Percentiles rank a stretch among this genome's conserved stretches.
phyloP scores from a whole-genome alignment of 371 early-diverging fungal species.

The Mortierella sp. region DNA sequence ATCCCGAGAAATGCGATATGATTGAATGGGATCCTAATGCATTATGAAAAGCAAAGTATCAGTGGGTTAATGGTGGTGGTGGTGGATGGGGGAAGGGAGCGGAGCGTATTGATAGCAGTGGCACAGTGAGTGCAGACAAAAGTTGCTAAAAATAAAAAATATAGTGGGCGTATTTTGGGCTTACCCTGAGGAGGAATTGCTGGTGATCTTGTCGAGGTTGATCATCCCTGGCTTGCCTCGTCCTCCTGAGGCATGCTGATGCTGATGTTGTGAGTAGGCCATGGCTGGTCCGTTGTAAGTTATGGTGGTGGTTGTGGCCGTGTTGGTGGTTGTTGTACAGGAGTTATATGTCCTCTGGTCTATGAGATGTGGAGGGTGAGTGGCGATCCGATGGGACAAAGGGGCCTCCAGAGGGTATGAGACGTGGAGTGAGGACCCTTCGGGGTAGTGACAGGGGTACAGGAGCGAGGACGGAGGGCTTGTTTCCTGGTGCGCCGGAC shows the following conservation, averaged over 20 bases:
- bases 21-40: constrained; percentile 51
- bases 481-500: neutral
- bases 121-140: no score
- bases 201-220: constrained; percentile 56
- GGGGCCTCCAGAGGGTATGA: neutral
- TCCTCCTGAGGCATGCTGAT: constrained; percentile 18
- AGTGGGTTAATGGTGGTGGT: neutral
- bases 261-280: constrained; percentile 18
- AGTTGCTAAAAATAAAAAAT: neutral
- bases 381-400: neutral
- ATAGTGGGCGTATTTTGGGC: neutral
- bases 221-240: constrained; percentile 55
- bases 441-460: neutral
- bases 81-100: neutral
- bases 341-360: neutral
- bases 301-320: constrained; percentile 10
- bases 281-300: constrained; percentile 25
- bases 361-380: neutral
- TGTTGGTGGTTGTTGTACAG: constrained; percentile 31
- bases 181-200: constrained; percentile 43
- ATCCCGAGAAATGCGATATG: constrained; percentile 56
- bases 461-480: neutral
- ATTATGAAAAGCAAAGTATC: neutral
- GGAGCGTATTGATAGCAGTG: no score
- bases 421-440: constrained; percentile 1